Conservation (phyloP, 202 grass and related monocot genomes). For the Setaria italica region DNA sequence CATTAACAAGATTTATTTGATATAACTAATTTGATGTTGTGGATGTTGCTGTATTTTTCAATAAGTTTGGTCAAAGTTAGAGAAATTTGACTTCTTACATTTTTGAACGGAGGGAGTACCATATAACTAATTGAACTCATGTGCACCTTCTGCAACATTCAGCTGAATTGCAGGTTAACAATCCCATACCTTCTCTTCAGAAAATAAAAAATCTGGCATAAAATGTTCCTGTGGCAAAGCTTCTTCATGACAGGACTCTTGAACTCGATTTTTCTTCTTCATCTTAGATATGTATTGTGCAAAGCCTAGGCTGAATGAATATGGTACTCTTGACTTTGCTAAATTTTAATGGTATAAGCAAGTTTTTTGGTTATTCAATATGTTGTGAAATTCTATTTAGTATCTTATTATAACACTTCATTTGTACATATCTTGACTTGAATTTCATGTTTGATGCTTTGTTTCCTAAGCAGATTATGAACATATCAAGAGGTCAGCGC, state of each 20-base stretch:
- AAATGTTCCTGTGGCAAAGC: background rate
- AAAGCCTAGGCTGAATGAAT: background rate
- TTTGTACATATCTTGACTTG: constrained; percentile 15
- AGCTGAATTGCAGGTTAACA: background rate
- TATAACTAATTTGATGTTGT: too few species aligned
- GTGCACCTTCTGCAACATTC: background rate
- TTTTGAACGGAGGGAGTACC: too few species aligned
- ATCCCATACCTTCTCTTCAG: background rate
- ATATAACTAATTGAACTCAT: background rate
- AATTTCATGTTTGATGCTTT: constrained; percentile 27
- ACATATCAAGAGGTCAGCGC: constrained; percentile 80
- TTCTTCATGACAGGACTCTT: background rate
- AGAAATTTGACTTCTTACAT: too few species aligned
- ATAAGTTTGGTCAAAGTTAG: too few species aligned
- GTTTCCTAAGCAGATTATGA: constrained; percentile 61
- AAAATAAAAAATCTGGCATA: background rate
- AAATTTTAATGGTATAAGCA: background rate
- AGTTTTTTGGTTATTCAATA: background rate
- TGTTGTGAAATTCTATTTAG: background rate
- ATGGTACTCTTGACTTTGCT: background rate
- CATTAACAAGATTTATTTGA: too few species aligned
- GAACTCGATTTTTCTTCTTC: background rate
- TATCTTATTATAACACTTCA: background rate
- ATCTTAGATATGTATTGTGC: constrained; percentile 1
- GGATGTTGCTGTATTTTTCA: too few species aligned